Base-by-base conservation (phyloP, 352 stramenopile species). In the Globisporangium abappressorium region DNA sequence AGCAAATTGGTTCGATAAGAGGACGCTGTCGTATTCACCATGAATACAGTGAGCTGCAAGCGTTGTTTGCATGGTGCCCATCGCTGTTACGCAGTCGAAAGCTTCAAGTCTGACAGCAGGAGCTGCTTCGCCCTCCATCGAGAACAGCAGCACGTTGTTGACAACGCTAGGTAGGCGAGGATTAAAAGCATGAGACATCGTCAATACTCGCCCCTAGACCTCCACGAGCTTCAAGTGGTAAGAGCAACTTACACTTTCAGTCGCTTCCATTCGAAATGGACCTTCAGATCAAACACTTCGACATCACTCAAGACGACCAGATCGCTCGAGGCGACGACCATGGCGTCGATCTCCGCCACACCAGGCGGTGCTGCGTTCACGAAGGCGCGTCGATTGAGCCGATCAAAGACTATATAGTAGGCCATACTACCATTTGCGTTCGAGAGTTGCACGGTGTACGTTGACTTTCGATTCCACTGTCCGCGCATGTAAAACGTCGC, bases 11-110 rank as follows among this genome's bases (percentile, higher is more conserved):
- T n/a, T 49, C 5, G 46, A 24, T 24, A 76, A 30, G 15, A 70
- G 8, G 5, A 66, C 51, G 24, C 66, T 36, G 6, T 72, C 57
- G 30, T 66, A 57, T 0, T 20, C 51, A 11, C 66, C 70, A 5
- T 46, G 15, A 20, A 73, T 15, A 46, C 62, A 73, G 5, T 58
- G 47, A 12, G 11, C 18, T 3, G 7, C 24, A 15, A 11, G 20
- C 12, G 20, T 3, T 3, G 56, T 6, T 1, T 11, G 22, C 8
- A 24, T 11, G 30, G 65, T n/a, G 0, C 62, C 70, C 46, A 75
- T 72, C n/a, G 70, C 67, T 9, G 62, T 66, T 18, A 73, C 66
- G 15, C 70, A 75, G 11, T 59, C 70, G 49, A 75, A 72, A 0
- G 28, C 24, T 34, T 62, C 22, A 14, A 73, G 34, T 0, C n/a